Evolutionary conservation across 345 rosid genomes (phyloP).

Genomic region (Citrus sp.): DNA sequence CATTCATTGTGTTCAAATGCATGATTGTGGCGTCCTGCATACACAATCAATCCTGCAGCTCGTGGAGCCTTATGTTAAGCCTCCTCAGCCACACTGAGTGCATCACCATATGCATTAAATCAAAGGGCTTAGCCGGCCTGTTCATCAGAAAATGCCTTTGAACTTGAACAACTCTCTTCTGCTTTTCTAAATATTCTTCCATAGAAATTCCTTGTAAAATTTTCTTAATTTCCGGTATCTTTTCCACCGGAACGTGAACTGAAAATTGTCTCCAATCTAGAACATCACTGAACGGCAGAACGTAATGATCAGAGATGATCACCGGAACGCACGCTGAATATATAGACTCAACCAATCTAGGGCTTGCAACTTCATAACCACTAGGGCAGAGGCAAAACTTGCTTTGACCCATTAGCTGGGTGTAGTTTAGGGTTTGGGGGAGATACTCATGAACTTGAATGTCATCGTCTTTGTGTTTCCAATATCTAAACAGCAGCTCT

Average conservation of each 20-base stretch:
- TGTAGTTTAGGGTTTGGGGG: conserved; percentile 34
- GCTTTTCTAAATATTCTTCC: conserved; percentile 31
- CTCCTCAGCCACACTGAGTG: conserved; percentile 54
- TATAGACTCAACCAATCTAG: conserved; percentile 39
- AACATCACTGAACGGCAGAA: conserved; percentile 43
- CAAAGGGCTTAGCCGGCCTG: conserved; percentile 41
- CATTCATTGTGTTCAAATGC: too few relatives aligned
- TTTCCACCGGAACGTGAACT: conserved; percentile 27
- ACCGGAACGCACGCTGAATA: conserved; percentile 45
- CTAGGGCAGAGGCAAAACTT: conserved; percentile 51
- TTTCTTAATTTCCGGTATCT: conserved; percentile 34
- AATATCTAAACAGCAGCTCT: conserved; percentile 26
- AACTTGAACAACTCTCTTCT: conserved; percentile 27
- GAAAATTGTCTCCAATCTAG: conserved; percentile 41
- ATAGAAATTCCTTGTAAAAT: conserved; percentile 23
- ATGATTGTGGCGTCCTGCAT: too few relatives aligned
- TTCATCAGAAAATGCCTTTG: conserved; percentile 42
- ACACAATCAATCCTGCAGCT: background rate
- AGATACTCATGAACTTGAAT: conserved; percentile 32
- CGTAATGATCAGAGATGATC: conserved; percentile 35
- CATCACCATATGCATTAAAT: conserved; percentile 42
- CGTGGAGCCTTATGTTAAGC: conserved; percentile 28
- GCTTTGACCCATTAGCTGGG: conserved; percentile 25
- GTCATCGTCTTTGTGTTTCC: conserved; percentile 33
- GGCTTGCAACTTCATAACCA: conserved; percentile 51